Percentiles rank a stretch among this genome's conserved stretches.
These are phyloP conservation scores for Citrus unshiu DNA, from an alignment of 345 rosid genomes.

Conservation along the genomic window DNA sequence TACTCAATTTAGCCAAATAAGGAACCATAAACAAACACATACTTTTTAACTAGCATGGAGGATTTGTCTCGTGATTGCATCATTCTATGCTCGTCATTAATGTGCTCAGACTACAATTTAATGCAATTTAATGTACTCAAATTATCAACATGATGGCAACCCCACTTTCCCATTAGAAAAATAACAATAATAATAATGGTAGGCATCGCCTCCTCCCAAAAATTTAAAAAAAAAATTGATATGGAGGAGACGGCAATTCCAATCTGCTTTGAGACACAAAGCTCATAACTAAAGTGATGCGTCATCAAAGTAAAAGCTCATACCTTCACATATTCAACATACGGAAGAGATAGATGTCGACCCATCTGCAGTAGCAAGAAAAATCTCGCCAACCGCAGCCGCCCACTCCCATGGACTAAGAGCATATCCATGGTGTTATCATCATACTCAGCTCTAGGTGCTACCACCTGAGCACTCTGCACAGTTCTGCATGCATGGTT, in stretches of 20 bases:
- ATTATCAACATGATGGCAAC: not conserved
- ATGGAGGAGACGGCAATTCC: not conserved
- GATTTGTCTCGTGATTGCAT: not conserved
- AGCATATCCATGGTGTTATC: conserved; percentile 84
- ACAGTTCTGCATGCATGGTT: conserved; percentile 97
- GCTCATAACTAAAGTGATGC: not conserved
- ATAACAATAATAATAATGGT: not conserved
- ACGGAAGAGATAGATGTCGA: conserved; percentile 86
- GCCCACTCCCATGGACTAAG: conserved; percentile 90
- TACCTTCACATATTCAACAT: conserved; percentile 97
- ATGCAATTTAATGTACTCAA: not conserved
- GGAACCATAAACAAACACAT: not conserved
- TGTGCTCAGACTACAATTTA: not conserved
- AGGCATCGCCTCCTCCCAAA: not conserved
- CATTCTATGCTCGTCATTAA: not conserved
- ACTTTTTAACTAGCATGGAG: not conserved
- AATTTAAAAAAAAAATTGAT: too few relatives aligned
- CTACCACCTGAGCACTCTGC: conserved; percentile 94
- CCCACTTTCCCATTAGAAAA: not conserved
- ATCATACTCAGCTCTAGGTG: conserved; percentile 89
- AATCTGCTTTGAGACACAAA: not conserved
- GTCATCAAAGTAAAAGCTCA: not conserved
- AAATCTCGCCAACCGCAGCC: conserved; percentile 77
- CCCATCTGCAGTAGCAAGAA: conserved; percentile 83
- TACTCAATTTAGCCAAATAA: not conserved